Evolutionary conservation across 805 yeast species (phyloP).

Genomic region (Candida peoriensis): DNA sequence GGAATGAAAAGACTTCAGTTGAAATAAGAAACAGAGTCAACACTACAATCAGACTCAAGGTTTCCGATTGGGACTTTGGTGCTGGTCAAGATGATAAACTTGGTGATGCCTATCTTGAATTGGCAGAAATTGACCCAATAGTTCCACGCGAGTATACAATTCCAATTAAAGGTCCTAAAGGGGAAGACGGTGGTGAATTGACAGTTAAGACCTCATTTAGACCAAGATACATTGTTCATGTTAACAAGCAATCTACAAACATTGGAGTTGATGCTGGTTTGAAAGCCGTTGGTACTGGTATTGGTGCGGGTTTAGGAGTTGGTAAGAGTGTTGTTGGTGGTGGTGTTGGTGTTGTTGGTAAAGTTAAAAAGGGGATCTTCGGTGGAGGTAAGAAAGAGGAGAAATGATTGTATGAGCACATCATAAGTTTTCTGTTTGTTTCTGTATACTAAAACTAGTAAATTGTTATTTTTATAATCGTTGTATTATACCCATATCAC

Average conservation of each 20-base stretch:
- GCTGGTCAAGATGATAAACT: constrained; percentile 78
- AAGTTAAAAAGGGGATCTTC: constrained; percentile 35
- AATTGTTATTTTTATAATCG: too few relatives aligned
- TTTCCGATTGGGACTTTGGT: constrained; percentile 93
- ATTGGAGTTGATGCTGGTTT: constrained; percentile 46
- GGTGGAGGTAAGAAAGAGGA: constrained; percentile 26
- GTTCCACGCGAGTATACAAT: constrained; percentile 45
- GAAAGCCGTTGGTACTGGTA: constrained; percentile 46
- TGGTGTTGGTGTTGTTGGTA: constrained; percentile 39
- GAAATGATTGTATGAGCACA: not conserved
- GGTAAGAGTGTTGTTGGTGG: constrained; percentile 40
- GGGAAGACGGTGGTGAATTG: constrained; percentile 52
- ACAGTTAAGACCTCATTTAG: constrained; percentile 56
- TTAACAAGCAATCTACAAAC: constrained; percentile 32
- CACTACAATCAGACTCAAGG: constrained; percentile 50
- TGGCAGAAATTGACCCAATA: constrained; percentile 59
- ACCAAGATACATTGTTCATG: constrained; percentile 61
- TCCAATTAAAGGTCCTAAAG: constrained; percentile 40
- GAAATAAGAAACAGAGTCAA: constrained; percentile 58
- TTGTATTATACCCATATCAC: too few relatives aligned
- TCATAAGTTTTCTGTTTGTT: too few relatives aligned
- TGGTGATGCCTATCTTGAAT: constrained; percentile 56
- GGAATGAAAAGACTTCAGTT: constrained; percentile 67
- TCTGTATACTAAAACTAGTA: too few relatives aligned
- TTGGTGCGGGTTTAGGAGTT: constrained; percentile 39